Percentiles rank a stretch among this genome's conserved stretches.
Conservation (phyloP, 768 basidiomycete species). For the Russula sp. region DNA sequence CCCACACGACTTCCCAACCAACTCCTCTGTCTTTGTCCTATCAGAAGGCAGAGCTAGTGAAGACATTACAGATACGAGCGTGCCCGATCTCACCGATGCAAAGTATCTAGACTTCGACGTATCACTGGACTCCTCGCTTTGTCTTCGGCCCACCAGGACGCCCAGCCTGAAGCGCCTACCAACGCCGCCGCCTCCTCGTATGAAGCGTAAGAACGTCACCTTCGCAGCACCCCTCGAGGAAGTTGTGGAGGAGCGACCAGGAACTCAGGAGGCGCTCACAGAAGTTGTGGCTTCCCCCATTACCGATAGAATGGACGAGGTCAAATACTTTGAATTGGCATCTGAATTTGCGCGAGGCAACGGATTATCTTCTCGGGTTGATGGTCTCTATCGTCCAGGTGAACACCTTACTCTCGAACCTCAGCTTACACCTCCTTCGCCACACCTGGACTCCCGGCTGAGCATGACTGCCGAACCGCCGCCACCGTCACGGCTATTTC, state of each 20-base stretch:
- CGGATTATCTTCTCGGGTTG: background rate
- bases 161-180: background rate
- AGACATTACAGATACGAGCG: background rate
- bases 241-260: background rate
- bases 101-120: conserved; percentile 16
- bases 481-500: background rate
- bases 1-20: background rate
- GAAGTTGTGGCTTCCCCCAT: background rate
- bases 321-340: background rate
- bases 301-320: background rate
- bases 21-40: background rate
- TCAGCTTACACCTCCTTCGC: background rate
- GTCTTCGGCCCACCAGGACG: conserved; percentile 2
- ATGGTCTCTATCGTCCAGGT: background rate
- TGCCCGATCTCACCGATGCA: background rate
- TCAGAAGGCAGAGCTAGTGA: background rate
- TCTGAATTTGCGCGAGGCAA: background rate
- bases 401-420: background rate
- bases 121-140: conserved; percentile 13
- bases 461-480: background rate
- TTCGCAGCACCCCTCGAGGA: conserved; percentile 7
- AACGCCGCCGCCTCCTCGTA: conserved; percentile 5
- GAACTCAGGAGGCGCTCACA: background rate
- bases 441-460: background rate
- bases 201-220: conserved; percentile 16